phyloP scores from a whole-genome alignment of 2,329 filamentous ascomycete species.

The Polychaeton citri region DNA sequence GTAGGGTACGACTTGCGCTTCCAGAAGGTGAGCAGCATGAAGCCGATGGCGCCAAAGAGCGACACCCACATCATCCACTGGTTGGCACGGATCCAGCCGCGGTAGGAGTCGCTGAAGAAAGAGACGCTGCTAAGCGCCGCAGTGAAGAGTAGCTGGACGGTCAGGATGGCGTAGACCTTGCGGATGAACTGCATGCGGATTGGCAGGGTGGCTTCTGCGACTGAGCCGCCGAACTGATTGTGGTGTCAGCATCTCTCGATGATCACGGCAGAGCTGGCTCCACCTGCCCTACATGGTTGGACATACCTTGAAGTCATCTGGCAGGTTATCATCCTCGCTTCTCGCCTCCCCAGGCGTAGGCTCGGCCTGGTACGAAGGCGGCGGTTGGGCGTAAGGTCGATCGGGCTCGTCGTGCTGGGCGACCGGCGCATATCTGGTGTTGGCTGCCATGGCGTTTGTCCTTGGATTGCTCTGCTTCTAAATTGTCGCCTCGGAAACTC shows the following conservation, averaged over 20 bases:
- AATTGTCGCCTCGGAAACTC: no score
- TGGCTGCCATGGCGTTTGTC: constrained; percentile 55
- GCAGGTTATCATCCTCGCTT: constrained; percentile 76
- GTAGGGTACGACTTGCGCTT: constrained; percentile 83
- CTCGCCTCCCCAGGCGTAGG: constrained; percentile 54
- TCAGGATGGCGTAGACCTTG: constrained; percentile 97
- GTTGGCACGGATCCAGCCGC: constrained; percentile 73
- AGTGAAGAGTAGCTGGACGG: constrained; percentile 82
- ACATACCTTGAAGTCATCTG: constrained; percentile 86
- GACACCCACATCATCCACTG: constrained; percentile 76
- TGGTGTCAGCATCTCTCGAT: constrained; percentile 6
- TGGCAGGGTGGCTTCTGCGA: constrained; percentile 85
- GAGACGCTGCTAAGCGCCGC: constrained; percentile 67
- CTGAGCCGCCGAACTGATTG: constrained; percentile 89
- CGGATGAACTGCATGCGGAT: constrained; percentile 65
- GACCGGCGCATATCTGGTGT: constrained; percentile 69
- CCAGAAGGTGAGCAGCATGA: constrained; percentile 84
- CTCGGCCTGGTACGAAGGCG: constrained; percentile 64
- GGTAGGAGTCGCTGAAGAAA: constrained; percentile 73
- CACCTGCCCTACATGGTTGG: not conserved
- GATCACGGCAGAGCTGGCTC: not conserved
- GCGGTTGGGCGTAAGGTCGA: constrained; percentile 60
- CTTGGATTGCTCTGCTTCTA: no score
- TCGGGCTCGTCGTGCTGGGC: constrained; percentile 79
- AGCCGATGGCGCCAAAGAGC: constrained; percentile 68